Evolutionary conservation across 495 filamentous ascomycete genomes (phyloP).

Genomic region (Hyphodiscus hymeniophilus): DNA sequence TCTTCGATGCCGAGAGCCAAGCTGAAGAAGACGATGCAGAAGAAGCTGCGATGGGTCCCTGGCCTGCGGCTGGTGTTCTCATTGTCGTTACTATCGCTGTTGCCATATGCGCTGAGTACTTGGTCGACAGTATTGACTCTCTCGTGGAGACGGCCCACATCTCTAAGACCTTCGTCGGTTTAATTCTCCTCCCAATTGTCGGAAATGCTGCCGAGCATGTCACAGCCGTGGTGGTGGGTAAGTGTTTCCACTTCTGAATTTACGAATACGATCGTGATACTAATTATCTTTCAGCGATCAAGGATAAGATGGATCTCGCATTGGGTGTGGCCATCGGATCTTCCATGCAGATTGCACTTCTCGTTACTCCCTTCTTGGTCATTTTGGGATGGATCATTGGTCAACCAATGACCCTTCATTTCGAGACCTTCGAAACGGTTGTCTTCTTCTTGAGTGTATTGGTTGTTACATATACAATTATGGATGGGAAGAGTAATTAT

Average conservation of each 20-base stretch:
- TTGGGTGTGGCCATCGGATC: slow-evolving; percentile 91
- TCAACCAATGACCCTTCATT: slow-evolving; percentile 81
- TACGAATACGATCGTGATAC: not conserved
- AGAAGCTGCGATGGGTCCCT: slow-evolving; percentile 55
- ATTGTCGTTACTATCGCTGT: slow-evolving; percentile 74
- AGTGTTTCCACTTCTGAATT: not conserved
- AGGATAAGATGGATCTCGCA: slow-evolving; percentile 96
- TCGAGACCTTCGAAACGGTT: slow-evolving; percentile 89
- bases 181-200: slow-evolving; percentile 92
- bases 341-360: slow-evolving; percentile 88
- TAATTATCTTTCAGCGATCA: slow-evolving; percentile 45
- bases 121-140: slow-evolving; percentile 87
- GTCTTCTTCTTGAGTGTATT: slow-evolving; percentile 84
- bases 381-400: slow-evolving; percentile 86
- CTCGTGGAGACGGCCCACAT: slow-evolving; percentile 78
- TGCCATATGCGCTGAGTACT: slow-evolving; percentile 86
- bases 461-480: slow-evolving; percentile 86
- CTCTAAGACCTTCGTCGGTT: slow-evolving; percentile 92
- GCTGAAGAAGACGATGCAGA: slow-evolving; percentile 31
- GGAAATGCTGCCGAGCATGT: slow-evolving; percentile 97
- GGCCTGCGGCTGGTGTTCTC: slow-evolving; percentile 64
- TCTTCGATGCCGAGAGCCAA: slow-evolving; percentile 65
- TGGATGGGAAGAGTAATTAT: slow-evolving; percentile 93
- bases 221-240: slow-evolving; percentile 82
- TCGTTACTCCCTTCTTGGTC: slow-evolving; percentile 86